Conservation (phyloP, 495 filamentous ascomycete species). For the Aspergillus egyptiacus region DNA sequence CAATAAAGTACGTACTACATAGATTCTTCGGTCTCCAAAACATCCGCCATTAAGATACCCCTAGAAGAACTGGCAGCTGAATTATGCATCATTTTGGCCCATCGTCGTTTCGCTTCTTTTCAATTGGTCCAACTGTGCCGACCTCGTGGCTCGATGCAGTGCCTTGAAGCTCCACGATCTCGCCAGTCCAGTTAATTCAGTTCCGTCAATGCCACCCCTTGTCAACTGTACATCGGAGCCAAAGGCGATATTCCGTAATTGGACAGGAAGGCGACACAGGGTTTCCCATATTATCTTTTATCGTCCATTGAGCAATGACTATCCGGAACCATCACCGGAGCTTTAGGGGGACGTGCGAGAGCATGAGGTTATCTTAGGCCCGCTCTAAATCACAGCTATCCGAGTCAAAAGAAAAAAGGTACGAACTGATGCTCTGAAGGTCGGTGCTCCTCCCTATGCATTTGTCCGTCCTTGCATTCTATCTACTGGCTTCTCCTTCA, state of each 20-base stretch:
- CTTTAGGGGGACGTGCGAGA: neutral
- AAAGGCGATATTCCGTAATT: neutral
- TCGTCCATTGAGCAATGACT: neutral
- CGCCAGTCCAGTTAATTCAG: conserved; percentile 4
- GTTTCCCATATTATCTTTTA: neutral
- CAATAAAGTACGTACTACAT: no score
- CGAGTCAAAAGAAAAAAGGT: neutral
- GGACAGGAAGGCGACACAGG: conserved; percentile 1
- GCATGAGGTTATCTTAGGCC: neutral
- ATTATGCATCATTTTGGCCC: neutral
- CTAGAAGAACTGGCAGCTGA: no score
- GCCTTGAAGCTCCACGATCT: conserved; percentile 1
- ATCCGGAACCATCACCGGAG: neutral
- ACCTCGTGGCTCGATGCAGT: conserved; percentile 5
- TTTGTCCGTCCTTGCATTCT: conserved; percentile 3
- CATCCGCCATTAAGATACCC: no score
- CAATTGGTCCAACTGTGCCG: neutral
- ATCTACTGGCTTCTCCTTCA: neutral
- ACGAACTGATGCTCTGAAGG: conserved; percentile 1
- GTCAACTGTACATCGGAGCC: conserved; percentile 2
- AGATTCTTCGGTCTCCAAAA: no score
- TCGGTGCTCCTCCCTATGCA: conserved; percentile 1
- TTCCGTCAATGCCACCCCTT: conserved; percentile 3
- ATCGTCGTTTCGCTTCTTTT: neutral
- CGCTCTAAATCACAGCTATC: neutral